These are phyloP conservation scores for Capsicum pubescens DNA, from an alignment of 257 asterid species.

Conservation along the genomic window DNA sequence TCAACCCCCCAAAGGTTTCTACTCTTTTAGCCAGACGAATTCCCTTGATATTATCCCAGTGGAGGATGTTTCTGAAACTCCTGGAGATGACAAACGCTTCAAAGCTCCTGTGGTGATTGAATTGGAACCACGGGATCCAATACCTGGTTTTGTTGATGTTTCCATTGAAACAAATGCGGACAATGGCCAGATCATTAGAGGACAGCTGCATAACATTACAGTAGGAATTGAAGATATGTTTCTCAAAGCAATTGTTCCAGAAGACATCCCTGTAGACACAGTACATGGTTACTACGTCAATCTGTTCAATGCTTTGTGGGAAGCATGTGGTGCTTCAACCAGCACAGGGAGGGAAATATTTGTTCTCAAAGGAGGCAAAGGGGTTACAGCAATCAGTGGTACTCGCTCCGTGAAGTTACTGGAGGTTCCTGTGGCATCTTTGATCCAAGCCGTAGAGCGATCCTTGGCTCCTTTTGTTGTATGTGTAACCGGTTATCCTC, in stretches of 20 bases:
- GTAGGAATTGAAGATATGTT: constrained; percentile 98
- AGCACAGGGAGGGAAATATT: constrained; percentile 84
- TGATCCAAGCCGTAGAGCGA: constrained; percentile 70
- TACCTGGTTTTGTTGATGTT: constrained; percentile 85
- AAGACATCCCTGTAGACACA: constrained; percentile 55
- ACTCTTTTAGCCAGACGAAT: constrained; percentile 49
- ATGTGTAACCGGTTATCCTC: constrained; percentile 76
- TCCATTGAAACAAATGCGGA: constrained; percentile 77
- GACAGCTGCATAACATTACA: constrained; percentile 74
- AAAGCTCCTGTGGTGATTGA: constrained; percentile 72
- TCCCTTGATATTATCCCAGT: constrained; percentile 73
- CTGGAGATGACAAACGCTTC: constrained; percentile 54
- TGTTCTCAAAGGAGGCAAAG: constrained; percentile 84
- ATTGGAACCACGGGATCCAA: constrained; percentile 88
- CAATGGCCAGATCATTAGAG: constrained; percentile 70
- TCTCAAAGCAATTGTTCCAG: constrained; percentile 74
- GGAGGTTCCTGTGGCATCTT: constrained; percentile 60
- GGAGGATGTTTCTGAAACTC: constrained; percentile 56
- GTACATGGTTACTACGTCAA: constrained; percentile 55
- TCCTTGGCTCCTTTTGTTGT: constrained; percentile 85
- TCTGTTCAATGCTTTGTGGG: constrained; percentile 89
- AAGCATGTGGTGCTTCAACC: constrained; percentile 83
- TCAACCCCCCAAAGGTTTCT: constrained; percentile 50
- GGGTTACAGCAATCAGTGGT: constrained; percentile 79
- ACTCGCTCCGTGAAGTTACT: constrained; percentile 86